Base-by-base conservation (phyloP, 805 yeast genomes). In the Yamadazyma nakazawae region DNA sequence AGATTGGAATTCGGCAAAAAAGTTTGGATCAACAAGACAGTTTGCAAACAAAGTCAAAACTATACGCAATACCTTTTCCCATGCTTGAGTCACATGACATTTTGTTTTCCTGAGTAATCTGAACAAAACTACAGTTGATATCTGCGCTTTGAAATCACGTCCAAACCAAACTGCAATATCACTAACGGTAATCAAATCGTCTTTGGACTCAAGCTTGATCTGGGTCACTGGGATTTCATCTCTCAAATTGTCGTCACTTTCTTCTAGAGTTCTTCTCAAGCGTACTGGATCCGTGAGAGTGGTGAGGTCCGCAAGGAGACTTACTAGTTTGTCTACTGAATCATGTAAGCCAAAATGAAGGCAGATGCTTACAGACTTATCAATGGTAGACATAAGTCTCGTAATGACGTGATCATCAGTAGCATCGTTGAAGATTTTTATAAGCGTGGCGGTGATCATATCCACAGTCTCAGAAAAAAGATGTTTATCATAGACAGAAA, bases 381-480 rank as follows among this genome's bases (percentile, higher is more conserved):
- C 97, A 55, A 92, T 76, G 2, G 92, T 87, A 0, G 96, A 79
- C 72, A 94, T 84, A 72, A 94, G 87, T 47, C 92, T 79, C 0
- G 94, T 84, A 40, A 90, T 84, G 9, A 94, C 82, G 40, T 88
- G 87, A 62, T 94, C 98, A 61, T 94, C 97, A 0, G 88, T 72
- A 0, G 98, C 96, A 43, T 87, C 88, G 25, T 86, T 84, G 66
- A 89, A 94, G 36, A 92, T 88, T 43, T 77, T 79, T 43, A 91
- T 76, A 36, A 91, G 66, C 0, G 96, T 83, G 10, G 83, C 78
- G 5, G 88, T 76, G n/a, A 94, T 71, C 16, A 79, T 78, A 35
- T 78, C 75, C 56, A 86, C 85, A 6, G 80, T 71, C 10, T 77
- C 70, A 43, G 77, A 81, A 60, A 92, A 91, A 24, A 92, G 71